Evolutionary conservation across 2,329 filamentous ascomycete genomes (phyloP), one percentile per base, ranked within the genome.

Genomic region (Penicillium crustosum): DNA sequence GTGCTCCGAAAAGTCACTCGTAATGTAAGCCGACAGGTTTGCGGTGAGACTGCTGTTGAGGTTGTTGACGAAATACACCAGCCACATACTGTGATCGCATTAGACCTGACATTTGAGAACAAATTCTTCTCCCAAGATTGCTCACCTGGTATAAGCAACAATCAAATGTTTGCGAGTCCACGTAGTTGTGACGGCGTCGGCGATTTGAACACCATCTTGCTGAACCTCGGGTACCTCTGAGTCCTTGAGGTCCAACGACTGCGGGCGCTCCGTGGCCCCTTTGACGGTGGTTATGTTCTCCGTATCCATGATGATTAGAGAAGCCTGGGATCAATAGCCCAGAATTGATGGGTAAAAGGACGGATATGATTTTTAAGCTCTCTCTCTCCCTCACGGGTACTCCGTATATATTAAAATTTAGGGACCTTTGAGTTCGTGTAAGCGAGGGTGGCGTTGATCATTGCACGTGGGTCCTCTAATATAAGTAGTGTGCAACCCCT

Each of bases 1-100:
- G 64, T 86, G 84, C 3, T 75, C 69, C 42, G 77, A 66, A 61
- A 81, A 86, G 25, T 73, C 76, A 64, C 80, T 83, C 27, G 82
- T 83, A 39, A 82, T 78, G 59, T 78, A 83, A 15, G 81, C 77
- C 1, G 70, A 74, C 21, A 84, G 63, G 54, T 75, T 77, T 47
- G 66, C 61, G 5, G 76, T 70, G 21, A 76, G 73, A 10, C 68
- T 71, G 23, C 67, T 66, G 57, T 78, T 73, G 42, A 79, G 69
- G 1, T 71, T 71, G 58, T 78, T 75, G 60, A 77, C 71, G 29
- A 77, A 74, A 64, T 75, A 77, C 29, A 78, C 62, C 10, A 76
- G 57, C 68, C 71, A 79, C 68, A 79, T 79, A n/a, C 76, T 78
- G 58, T 43, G 1, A 54, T 45, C n/a, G n/a, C 17, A 17, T 19